These are phyloP conservation scores for Myochromella boudieri DNA, from an alignment of 768 basidiomycete species.

Conservation along the genomic window DNA sequence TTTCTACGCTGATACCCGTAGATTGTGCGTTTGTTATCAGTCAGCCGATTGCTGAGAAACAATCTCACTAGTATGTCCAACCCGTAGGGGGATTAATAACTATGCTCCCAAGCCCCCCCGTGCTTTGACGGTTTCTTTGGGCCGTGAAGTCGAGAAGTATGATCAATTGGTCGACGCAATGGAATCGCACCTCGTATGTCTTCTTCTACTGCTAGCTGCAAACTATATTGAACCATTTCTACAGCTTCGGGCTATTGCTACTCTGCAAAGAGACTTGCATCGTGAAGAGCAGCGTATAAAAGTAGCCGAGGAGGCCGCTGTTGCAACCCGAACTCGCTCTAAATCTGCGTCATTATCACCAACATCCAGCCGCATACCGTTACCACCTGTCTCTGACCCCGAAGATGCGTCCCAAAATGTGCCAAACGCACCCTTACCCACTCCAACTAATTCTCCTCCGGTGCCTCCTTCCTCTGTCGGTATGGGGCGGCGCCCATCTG, in stretches of 20 bases:
- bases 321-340: slow-evolving; percentile 25
- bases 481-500: slow-evolving; percentile 62
- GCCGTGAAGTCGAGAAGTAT: slow-evolving; percentile 75
- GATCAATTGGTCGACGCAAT: slow-evolving; percentile 80
- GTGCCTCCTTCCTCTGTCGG: slow-evolving; percentile 30
- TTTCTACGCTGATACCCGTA: slow-evolving; percentile 65
- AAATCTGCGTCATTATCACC: slow-evolving; percentile 24
- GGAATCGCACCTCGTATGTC: slow-evolving; percentile 66
- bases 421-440: slow-evolving; percentile 11
- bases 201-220: neutral
- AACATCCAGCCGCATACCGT: slow-evolving; percentile 19
- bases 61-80: slow-evolving; percentile 1
- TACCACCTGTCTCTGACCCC: slow-evolving; percentile 9
- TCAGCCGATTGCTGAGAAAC: neutral
- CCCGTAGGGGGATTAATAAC: slow-evolving; percentile 52
- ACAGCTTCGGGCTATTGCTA: slow-evolving; percentile 70
- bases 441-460: slow-evolving; percentile 30
- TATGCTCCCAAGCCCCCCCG: slow-evolving; percentile 63
- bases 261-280: slow-evolving; percentile 67
- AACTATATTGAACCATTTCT: neutral
- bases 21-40: slow-evolving; percentile 63
- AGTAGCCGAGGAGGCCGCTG: slow-evolving; percentile 32
- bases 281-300: slow-evolving; percentile 59
- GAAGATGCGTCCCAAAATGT: slow-evolving; percentile 8
- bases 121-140: slow-evolving; percentile 62